Evolutionary conservation across 2,329 filamentous ascomycete genomes (phyloP).

Genomic region (Aspergillus tubingensis): DNA sequence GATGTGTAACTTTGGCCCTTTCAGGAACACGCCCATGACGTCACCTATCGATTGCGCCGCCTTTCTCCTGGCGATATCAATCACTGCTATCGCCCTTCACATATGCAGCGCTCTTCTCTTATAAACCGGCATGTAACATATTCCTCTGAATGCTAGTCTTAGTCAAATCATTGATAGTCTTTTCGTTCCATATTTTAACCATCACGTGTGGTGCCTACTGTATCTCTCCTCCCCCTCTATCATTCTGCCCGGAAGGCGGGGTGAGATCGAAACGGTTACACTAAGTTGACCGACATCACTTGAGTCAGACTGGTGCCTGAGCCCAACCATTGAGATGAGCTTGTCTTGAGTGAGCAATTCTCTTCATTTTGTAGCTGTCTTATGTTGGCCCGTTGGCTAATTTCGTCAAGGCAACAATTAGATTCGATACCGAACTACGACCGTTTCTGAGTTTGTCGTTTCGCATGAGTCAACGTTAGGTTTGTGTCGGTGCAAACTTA

Average conservation of each 20-base stretch:
- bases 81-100: not conserved
- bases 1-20: not conserved
- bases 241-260: not conserved
- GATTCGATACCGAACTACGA: not conserved
- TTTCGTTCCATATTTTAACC: no score
- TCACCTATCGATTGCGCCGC: not conserved
- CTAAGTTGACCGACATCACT: not conserved
- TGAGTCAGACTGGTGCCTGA: not conserved
- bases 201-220: not conserved
- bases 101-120: not conserved
- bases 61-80: not conserved
- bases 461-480: no score
- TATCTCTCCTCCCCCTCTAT: not conserved
- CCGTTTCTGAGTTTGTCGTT: no score
- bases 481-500: no score
- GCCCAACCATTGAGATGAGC: not conserved
- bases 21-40: slow-evolving; percentile 1
- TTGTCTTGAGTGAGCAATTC: not conserved
- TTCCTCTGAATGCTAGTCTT: not conserved
- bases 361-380: no score
- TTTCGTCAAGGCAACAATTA: not conserved
- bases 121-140: not conserved
- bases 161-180: no score
- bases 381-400: not conserved
- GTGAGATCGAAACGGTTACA: not conserved